Evolutionary conservation across 139 green algal species (phyloP).

Genomic region (Auxenochlorella pyrenoidosa): DNA sequence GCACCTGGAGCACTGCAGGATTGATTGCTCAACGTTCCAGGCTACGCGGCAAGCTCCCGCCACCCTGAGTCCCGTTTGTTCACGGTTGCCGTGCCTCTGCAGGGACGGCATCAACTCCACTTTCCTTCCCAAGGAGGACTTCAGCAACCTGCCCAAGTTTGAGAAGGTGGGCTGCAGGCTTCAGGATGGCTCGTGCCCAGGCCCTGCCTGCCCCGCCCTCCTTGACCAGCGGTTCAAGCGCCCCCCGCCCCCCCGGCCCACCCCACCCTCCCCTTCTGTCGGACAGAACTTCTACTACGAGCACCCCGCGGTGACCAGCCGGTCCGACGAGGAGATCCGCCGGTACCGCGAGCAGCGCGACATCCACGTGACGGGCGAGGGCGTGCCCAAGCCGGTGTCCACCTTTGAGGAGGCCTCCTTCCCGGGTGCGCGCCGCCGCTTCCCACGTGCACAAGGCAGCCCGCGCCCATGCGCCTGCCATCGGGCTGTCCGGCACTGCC

Average conservation of each 20-base stretch:
- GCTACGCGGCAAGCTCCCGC: neutral
- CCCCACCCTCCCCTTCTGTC: neutral
- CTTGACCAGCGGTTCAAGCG: too few relatives aligned
- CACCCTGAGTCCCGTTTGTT: too few relatives aligned
- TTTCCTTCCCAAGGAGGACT: conserved; percentile 72
- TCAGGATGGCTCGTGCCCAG: too few relatives aligned
- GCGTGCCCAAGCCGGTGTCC: conserved; percentile 74
- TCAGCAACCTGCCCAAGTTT: conserved; percentile 84
- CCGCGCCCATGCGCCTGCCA: neutral
- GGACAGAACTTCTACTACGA: conserved; percentile 89
- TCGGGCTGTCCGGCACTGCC: neutral
- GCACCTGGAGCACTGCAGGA: too few relatives aligned
- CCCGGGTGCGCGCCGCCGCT: conserved; percentile 52
- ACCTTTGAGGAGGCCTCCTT: conserved; percentile 87
- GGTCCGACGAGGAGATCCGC: conserved; percentile 74
- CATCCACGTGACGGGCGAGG: conserved; percentile 74
- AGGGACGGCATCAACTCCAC: conserved; percentile 80
- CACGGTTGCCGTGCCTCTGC: neutral
- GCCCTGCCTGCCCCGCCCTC: too few relatives aligned
- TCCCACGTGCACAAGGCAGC: too few relatives aligned
- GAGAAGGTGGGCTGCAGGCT: conserved; percentile 69
- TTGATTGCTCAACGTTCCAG: too few relatives aligned
- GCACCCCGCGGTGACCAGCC: conserved; percentile 80
- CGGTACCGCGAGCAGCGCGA: conserved; percentile 68
- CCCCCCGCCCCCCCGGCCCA: neutral